Conservation (phyloP, 2,329 filamentous ascomycete genomes). For the Myriosclerotinia duriaeana region DNA sequence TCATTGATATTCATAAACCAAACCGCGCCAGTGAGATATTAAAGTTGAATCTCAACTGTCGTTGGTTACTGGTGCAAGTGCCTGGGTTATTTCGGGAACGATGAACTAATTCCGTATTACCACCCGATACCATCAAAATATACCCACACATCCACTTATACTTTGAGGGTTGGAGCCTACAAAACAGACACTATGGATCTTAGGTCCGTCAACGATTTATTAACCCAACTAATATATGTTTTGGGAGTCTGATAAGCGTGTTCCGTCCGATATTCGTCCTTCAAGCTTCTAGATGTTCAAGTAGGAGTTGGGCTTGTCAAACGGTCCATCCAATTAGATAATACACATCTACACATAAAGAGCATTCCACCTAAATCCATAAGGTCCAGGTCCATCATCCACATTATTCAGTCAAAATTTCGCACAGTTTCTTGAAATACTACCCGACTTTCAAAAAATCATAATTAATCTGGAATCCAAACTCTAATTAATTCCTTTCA, state of each 20-base stretch:
- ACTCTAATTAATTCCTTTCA: background rate
- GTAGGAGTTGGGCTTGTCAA: too few relatives aligned
- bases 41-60: constrained; percentile 5
- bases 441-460: background rate
- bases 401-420: background rate
- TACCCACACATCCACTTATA: background rate
- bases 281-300: too few relatives aligned
- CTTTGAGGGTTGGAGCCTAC: too few relatives aligned
- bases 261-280: too few relatives aligned
- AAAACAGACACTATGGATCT: too few relatives aligned
- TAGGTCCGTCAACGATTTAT: too few relatives aligned
- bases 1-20: background rate
- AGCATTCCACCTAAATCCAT: too few relatives aligned
- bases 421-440: background rate
- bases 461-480: background rate
- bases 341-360: background rate
- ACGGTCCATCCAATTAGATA: background rate
- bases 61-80: background rate
- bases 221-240: too few relatives aligned
- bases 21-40: background rate
- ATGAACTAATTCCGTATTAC: background rate
- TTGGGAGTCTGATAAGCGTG: too few relatives aligned
- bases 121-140: background rate
- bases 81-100: background rate
- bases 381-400: background rate